Evolutionary conservation across 192 early-diverging fungal species (phyloP), one percentile per base, ranked within the genome.

Genomic region (Mortierella hygrophila): DNA sequence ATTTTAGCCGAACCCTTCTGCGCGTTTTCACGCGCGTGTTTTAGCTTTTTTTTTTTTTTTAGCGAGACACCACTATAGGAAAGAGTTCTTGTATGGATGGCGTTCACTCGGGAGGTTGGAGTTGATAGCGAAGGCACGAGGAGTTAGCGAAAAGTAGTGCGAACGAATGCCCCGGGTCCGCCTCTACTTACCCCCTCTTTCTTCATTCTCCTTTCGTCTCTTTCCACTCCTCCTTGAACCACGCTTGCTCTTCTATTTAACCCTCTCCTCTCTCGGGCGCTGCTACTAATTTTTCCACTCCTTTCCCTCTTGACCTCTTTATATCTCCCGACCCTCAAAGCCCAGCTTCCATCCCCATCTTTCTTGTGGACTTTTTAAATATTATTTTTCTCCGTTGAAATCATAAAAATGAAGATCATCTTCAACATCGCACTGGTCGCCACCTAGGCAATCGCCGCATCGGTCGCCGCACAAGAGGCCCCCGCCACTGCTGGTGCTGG

Each of bases 401-500:
- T 3, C 4, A 20, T 8, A 38, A 60, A 15, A 26, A 72, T 79
- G 78, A 79, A 73, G 55, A 79, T 46, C 38, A 1, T 79, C 21
- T 49, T 72, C 70, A 40, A 21, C 29, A 23, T 73, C 29, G 26
- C 71, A 20, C 13, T 80, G 41, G 32, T 80, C 71, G 71, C 71
- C 55, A 37, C 57, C 29, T 44, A 74, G 70, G 71, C 60, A 21
- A 1, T 74, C 13, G 41, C 71, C 42, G 41, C 42, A 1, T 26
- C 78, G 4, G 46, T 63, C 2, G 49, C 55, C 6, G 78, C 71
- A 37, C 55, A 73, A 16, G 57, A 80, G 38, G 16, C 11, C 3
- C 77, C 20, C 11, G 42, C 26, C 2, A 44, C 75, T 32, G 16
- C 13, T 3, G 52, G 55, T 1, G 29, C 49, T 55, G 18, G 8